Percentiles rank a stretch among this genome's conserved stretches.
Conservation (phyloP, 2,329 filamentous ascomycete genomes). For the Neofusicoccum umdonicola region DNA sequence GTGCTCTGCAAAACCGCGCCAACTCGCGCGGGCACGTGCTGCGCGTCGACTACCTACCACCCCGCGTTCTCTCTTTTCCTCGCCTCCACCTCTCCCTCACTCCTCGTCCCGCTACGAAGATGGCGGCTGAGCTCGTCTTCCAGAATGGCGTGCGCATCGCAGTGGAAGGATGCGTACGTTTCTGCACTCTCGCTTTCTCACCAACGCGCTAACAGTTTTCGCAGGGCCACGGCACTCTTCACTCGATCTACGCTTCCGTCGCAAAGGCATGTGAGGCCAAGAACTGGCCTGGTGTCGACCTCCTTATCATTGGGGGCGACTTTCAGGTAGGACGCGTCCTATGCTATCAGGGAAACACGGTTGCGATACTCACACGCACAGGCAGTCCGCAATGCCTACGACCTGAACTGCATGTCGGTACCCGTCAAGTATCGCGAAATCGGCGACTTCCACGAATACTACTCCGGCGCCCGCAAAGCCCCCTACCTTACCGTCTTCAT, state of each 20-base stretch:
- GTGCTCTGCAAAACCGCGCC: neutral
- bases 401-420: slow-evolving; percentile 85
- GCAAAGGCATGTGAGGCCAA: slow-evolving; percentile 65
- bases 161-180: slow-evolving; percentile 78
- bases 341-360: neutral
- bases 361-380: slow-evolving; percentile 37
- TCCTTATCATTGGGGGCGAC: slow-evolving; percentile 93
- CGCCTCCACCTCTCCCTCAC: neutral
- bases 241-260: slow-evolving; percentile 86
- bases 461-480: slow-evolving; percentile 71
- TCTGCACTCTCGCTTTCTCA: neutral
- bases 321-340: slow-evolving; percentile 65
- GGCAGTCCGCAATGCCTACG: slow-evolving; percentile 83
- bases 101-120: neutral
- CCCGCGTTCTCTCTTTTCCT: neutral
- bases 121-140: neutral
- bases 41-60: neutral
- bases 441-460: slow-evolving; percentile 93
- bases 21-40: neutral
- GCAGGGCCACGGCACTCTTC: slow-evolving; percentile 85
- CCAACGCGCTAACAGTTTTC: neutral
- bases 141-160: slow-evolving; percentile 62
- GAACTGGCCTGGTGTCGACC: slow-evolving; percentile 73
- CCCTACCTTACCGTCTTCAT: slow-evolving; percentile 92
- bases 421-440: slow-evolving; percentile 83